Evolutionary conservation across 306 rosid species (phyloP).

Genomic region (Ochetophila trinervis): DNA sequence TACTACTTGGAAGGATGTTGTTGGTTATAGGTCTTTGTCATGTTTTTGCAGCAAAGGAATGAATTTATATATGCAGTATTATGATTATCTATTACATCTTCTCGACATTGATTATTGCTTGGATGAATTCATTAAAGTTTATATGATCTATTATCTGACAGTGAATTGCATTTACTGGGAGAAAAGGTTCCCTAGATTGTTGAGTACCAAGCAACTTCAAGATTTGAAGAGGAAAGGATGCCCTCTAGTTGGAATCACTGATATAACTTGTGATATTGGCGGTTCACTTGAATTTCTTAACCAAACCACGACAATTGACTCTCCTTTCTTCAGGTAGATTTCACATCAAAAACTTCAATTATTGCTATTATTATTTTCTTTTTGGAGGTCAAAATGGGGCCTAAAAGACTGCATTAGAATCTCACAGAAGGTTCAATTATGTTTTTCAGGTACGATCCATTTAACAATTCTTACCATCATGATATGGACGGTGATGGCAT

Average conservation of each 20-base stretch:
- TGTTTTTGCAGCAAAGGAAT: too few species aligned
- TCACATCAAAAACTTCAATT: not conserved
- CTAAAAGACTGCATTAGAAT: not conserved
- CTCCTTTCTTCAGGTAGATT: constrained; percentile 86
- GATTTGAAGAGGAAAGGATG: constrained; percentile 55
- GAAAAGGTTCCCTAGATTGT: constrained; percentile 71
- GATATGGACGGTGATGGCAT: constrained; percentile 85
- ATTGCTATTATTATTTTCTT: constrained; percentile 6
- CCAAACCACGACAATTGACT: constrained; percentile 76
- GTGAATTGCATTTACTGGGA: constrained; percentile 99
- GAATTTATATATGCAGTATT: too few species aligned
- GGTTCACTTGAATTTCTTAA: constrained; percentile 86
- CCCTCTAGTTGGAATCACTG: constrained; percentile 85
- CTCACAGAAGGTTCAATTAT: constrained; percentile 10
- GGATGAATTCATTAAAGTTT: not conserved
- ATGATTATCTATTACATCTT: too few species aligned
- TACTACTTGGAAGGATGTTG: not conserved
- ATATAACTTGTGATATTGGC: constrained; percentile 86
- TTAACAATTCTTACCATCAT: constrained; percentile 55
- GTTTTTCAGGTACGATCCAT: constrained; percentile 65
- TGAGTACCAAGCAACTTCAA: constrained; percentile 73
- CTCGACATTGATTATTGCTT: too few species aligned
- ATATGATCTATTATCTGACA: constrained; percentile 26
- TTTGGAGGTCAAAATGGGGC: not conserved
- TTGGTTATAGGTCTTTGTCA: too few species aligned